Evolutionary conservation across 1,139 yeast genomes (phyloP).

Genomic region (Candida pseudoviswanathii): DNA sequence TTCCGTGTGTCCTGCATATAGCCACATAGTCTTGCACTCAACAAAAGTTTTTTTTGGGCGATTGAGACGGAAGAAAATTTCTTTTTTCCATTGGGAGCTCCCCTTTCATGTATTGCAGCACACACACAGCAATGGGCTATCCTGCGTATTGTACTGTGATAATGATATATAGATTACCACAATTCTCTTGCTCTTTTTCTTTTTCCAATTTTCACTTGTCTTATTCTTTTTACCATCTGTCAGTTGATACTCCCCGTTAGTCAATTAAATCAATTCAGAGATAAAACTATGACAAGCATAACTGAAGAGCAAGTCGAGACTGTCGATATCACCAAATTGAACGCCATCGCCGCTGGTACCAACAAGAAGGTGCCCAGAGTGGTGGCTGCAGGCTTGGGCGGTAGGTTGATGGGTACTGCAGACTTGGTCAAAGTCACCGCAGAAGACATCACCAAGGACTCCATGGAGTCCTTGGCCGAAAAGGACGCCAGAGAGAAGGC

Average conservation of each 20-base stretch:
- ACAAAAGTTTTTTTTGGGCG: constrained; percentile 2
- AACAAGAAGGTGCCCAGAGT: constrained; percentile 68
- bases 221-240: background rate
- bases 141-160: too few relatives aligned
- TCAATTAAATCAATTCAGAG: background rate
- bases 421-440: constrained; percentile 68
- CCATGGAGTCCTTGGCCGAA: constrained; percentile 50
- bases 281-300: constrained; percentile 4
- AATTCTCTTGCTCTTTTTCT: background rate
- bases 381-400: constrained; percentile 77
- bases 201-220: background rate
- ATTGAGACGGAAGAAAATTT: background rate
- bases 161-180: background rate
- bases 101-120: background rate
- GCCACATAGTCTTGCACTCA: background rate
- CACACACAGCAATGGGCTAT: too few relatives aligned
- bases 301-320: constrained; percentile 36
- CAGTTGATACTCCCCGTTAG: background rate
- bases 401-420: constrained; percentile 79
- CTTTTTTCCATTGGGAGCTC: background rate
- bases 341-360: constrained; percentile 88
- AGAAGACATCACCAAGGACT: constrained; percentile 58
- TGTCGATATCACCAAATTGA: constrained; percentile 73
- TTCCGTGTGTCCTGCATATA: background rate
- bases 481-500: constrained; percentile 57